Conservation (phyloP, 257 asterid species). For the Primulina huaijiensis region DNA sequence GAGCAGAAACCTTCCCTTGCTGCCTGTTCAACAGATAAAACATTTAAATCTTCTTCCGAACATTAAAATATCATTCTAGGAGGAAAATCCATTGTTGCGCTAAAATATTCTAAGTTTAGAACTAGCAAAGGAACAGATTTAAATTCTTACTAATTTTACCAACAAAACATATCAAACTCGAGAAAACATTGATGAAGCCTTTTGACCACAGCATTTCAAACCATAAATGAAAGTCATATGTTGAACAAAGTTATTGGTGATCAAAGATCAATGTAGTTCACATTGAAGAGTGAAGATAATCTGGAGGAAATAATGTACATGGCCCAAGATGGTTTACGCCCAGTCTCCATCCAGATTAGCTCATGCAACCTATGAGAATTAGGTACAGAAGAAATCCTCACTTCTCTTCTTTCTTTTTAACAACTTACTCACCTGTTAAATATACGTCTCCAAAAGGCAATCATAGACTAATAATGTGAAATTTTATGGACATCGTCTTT, state of each 20-base stretch:
- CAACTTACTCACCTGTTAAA: too few species aligned
- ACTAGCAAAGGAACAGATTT: conserved; percentile 2
- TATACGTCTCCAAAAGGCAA: too few species aligned
- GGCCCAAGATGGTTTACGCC: too few species aligned
- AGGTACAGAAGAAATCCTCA: not conserved
- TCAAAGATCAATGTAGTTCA: too few species aligned
- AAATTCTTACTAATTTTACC: not conserved
- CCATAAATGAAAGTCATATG: not conserved
- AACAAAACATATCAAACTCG: conserved; percentile 5
- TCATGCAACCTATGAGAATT: too few species aligned
- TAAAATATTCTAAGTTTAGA: not conserved
- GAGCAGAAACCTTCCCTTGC: conserved; percentile 64
- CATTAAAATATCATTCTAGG: conserved; percentile 7
- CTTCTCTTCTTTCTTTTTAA: not conserved
- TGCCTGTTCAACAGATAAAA: conserved; percentile 40
- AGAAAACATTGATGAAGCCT: conserved; percentile 10
- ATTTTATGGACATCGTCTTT: too few species aligned
- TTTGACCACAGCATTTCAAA: conserved; percentile 6
- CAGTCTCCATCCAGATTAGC: too few species aligned
- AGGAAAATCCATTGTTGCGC: not conserved
- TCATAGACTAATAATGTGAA: too few species aligned
- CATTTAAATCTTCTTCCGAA: not conserved
- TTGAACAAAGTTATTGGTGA: too few species aligned
- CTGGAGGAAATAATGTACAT: too few species aligned
- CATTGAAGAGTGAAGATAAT: too few species aligned